A percentile compares a stretch with the other conserved stretches of the same genome.
Evolutionary conservation across 164 flowering plant species (phyloP).

Genomic region (Annona squamosa): DNA sequence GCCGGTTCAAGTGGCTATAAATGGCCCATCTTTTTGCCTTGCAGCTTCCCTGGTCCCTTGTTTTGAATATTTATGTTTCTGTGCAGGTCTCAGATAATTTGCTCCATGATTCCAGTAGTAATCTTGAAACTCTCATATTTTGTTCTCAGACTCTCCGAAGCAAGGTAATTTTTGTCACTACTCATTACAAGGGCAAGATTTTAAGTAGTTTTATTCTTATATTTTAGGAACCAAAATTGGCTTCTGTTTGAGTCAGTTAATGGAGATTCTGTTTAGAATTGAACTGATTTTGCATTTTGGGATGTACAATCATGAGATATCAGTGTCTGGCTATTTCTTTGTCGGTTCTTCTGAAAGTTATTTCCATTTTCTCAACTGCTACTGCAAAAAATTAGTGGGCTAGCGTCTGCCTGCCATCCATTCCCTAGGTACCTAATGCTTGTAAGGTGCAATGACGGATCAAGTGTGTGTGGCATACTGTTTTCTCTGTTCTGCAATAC

Average conservation of each 20-base stretch:
- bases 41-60: no score
- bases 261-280: neutral
- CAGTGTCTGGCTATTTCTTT: neutral
- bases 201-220: neutral
- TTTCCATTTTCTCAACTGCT: neutral
- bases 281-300: neutral
- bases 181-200: neutral
- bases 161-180: slow-evolving; percentile 49
- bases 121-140: slow-evolving; percentile 82
- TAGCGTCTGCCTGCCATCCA: neutral
- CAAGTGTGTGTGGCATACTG: neutral
- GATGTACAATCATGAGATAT: neutral
- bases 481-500: neutral
- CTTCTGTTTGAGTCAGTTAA: neutral
- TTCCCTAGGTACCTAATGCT: neutral
- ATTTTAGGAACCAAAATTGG: neutral
- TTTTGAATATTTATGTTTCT: neutral
- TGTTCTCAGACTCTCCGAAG: slow-evolving; percentile 96
- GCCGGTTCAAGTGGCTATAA: no score
- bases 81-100: slow-evolving; percentile 88
- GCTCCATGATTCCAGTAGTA: slow-evolving; percentile 88
- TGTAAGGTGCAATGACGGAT: neutral
- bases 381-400: neutral
- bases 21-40: no score
- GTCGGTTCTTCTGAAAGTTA: neutral